Evolutionary conservation across 371 early-diverging fungal genomes (phyloP).

Genomic region (Batrachochytrium dendrobatidis): DNA sequence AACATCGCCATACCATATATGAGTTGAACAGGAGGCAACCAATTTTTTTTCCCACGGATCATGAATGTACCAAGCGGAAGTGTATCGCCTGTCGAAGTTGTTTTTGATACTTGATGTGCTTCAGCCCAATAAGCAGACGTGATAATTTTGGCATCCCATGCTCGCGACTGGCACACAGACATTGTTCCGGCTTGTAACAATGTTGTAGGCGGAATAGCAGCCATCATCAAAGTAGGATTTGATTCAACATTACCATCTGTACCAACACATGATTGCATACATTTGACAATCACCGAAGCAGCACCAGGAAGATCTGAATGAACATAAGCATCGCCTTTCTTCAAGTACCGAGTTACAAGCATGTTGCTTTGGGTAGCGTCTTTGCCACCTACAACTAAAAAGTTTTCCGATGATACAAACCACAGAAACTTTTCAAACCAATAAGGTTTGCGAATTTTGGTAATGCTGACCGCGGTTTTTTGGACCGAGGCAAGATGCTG

Average conservation of each 20-base stretch:
- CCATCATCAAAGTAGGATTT: neutral
- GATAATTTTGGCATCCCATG: conserved; percentile 97
- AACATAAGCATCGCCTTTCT: conserved; percentile 81
- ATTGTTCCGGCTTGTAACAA: conserved; percentile 93
- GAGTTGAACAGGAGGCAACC: conserved; percentile 83
- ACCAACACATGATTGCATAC: conserved; percentile 30
- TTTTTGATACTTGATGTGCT: conserved; percentile 88
- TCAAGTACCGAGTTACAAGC: conserved; percentile 73
- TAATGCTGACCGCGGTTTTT: conserved; percentile 61
- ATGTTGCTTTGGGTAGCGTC: conserved; percentile 97
- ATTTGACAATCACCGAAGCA: conserved; percentile 89
- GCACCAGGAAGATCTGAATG: conserved; percentile 97
- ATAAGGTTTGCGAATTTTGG: conserved; percentile 81
- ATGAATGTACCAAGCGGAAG: conserved; percentile 93
- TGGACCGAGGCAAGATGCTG: conserved; percentile 65
- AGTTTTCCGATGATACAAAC: conserved; percentile 94
- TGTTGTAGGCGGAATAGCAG: conserved; percentile 73
- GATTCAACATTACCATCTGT: neutral
- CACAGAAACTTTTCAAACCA: conserved; percentile 99
- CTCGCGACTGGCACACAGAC: conserved; percentile 92
- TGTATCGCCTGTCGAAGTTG: conserved; percentile 96
- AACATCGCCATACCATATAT: conserved; percentile 95
- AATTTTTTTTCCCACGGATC: conserved; percentile 97
- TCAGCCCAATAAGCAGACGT: conserved; percentile 96
- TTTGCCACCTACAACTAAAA: conserved; percentile 92